Percentiles rank a stretch among this genome's conserved stretches.
Evolutionary conservation across 805 yeast genomes (phyloP).

Genomic region (Teunomyces pallodes): DNA sequence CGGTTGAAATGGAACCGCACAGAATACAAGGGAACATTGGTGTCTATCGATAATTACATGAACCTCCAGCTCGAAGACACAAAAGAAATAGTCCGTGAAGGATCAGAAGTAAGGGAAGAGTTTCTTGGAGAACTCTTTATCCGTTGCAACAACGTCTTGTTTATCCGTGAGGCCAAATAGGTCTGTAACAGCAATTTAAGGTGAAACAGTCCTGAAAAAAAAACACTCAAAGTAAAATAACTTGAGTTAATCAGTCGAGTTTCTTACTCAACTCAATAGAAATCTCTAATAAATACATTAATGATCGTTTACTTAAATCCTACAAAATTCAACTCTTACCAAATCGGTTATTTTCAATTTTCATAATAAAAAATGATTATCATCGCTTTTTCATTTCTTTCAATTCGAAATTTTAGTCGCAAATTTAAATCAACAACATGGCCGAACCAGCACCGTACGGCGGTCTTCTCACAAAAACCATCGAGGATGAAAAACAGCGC

Average conservation of each 20-base stretch:
- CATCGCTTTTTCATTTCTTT: too few relatives aligned
- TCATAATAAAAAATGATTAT: too few relatives aligned
- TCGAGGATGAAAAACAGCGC: constrained; percentile 37
- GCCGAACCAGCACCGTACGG: constrained; percentile 31
- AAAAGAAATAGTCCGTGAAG: constrained; percentile 45
- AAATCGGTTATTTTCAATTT: too few relatives aligned
- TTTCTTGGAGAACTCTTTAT: constrained; percentile 26
- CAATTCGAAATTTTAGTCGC: too few relatives aligned
- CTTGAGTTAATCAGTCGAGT: too few relatives aligned
- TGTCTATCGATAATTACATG: constrained; percentile 90
- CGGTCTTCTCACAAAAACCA: constrained; percentile 38
- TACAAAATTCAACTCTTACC: too few relatives aligned
- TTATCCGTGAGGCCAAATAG: constrained; percentile 15
- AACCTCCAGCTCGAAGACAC: constrained; percentile 71
- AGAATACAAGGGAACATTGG: constrained; percentile 76
- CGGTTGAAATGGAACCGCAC: constrained; percentile 88
- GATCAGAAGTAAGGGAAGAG: constrained; percentile 26
- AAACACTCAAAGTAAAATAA: neutral
- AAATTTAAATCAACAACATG: constrained; percentile 6
- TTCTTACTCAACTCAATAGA: too few relatives aligned
- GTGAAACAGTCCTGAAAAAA: neutral
- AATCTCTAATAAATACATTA: too few relatives aligned
- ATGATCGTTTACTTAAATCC: too few relatives aligned
- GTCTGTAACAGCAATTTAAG: too few relatives aligned
- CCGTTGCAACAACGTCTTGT: constrained; percentile 28